Conservation (phyloP, 495 filamentous ascomycete genomes). For the Penicillium coprophilum region DNA sequence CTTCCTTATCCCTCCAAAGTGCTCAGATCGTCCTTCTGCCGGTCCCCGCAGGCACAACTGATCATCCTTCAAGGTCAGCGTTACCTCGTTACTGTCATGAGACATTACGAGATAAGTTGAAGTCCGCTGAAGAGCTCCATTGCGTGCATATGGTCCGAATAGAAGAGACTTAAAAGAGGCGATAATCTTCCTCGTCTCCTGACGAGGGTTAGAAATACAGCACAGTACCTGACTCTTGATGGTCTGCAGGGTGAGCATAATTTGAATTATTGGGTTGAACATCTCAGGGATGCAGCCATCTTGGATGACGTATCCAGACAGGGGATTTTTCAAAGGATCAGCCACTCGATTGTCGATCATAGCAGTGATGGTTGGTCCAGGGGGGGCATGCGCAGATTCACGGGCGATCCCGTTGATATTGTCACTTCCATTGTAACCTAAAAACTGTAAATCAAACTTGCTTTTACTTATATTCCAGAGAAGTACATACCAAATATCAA, state of each 20-base stretch:
- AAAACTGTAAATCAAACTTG: neutral
- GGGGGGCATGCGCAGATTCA: constrained; percentile 34
- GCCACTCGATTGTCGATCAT: constrained; percentile 59
- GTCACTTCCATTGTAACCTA: constrained; percentile 56
- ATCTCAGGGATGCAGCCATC: constrained; percentile 62
- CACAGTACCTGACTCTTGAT: constrained; percentile 32
- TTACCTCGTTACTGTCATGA: constrained; percentile 65
- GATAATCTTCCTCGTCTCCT: constrained; percentile 18
- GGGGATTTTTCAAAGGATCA: constrained; percentile 46
- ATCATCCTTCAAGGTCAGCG: constrained; percentile 57
- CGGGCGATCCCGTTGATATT: constrained; percentile 57
- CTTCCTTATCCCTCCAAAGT: neutral
- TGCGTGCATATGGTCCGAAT: constrained; percentile 55
- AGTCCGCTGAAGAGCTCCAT: constrained; percentile 57
- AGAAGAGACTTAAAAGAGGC: constrained; percentile 51
- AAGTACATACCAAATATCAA: constrained; percentile 56
- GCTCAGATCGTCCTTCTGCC: constrained; percentile 10
- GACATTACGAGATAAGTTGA: constrained; percentile 71
- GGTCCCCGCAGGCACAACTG: constrained; percentile 7
- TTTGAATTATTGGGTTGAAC: constrained; percentile 54
- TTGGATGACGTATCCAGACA: constrained; percentile 65
- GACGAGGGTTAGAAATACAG: constrained; percentile 17
- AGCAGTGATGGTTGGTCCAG: constrained; percentile 64
- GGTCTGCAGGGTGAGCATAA: constrained; percentile 50
- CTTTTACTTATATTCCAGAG: neutral